Percentiles rank a stretch among this genome's conserved stretches.
These are phyloP conservation scores for Plectosphaerella sp. DNA, from an alignment of 2,329 filamentous ascomycete species.

Conservation along the genomic window DNA sequence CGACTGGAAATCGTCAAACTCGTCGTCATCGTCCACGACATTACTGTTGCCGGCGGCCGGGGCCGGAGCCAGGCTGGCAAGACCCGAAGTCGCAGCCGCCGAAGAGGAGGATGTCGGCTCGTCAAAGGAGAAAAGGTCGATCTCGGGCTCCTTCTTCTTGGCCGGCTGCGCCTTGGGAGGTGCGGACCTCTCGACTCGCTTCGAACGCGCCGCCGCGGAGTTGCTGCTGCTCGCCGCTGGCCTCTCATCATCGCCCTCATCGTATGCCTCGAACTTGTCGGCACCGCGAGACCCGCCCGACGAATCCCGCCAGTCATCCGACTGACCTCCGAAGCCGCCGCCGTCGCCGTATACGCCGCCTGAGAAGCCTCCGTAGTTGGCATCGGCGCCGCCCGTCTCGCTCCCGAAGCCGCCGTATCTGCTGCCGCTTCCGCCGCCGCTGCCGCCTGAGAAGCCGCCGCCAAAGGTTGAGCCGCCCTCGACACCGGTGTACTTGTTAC, in stretches of 20 bases:
- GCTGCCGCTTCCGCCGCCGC: conserved; percentile 41
- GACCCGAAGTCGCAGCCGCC: conserved; percentile 32
- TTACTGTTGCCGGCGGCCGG: conserved; percentile 25
- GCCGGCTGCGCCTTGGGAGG: conserved; percentile 64
- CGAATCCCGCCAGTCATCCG: conserved; percentile 65
- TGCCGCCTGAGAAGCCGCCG: conserved; percentile 48
- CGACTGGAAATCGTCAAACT: conserved; percentile 97
- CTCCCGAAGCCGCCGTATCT: conserved; percentile 91
- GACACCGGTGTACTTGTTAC: conserved; percentile 93
- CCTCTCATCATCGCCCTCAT: conserved; percentile 83
- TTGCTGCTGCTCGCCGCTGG: conserved; percentile 37
- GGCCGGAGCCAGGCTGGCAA: conserved; percentile 38
- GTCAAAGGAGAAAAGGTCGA: conserved; percentile 90
- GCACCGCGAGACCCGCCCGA: conserved; percentile 34
- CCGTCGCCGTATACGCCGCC: conserved; percentile 90
- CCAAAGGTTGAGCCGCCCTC: conserved; percentile 71
- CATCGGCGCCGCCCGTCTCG: conserved; percentile 66
- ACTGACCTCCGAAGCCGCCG: conserved; percentile 82
- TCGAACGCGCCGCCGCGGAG: conserved; percentile 39
- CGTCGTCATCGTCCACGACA: conserved; percentile 67
- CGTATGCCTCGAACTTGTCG: conserved; percentile 92
- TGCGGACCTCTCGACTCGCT: conserved; percentile 39
- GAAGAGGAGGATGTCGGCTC: conserved; percentile 56
- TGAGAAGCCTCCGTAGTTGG: conserved; percentile 55
- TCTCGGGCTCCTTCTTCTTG: conserved; percentile 83